Conservation (phyloP, 2,329 filamentous ascomycete genomes). For the Penicillium corylophilum region DNA sequence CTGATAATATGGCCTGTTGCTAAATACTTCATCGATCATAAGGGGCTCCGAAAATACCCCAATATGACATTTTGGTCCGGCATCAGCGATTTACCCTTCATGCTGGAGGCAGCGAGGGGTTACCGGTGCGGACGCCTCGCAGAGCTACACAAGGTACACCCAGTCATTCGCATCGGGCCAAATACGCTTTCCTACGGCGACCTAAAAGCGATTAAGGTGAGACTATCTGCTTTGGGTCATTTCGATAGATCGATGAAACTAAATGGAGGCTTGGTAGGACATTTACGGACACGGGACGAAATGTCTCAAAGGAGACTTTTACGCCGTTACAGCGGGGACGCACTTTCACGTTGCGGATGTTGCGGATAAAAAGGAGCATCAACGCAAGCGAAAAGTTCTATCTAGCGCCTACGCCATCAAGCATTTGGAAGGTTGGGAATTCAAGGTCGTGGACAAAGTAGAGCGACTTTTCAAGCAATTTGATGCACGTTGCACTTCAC, state of each 20-base stretch:
- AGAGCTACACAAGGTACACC: not conserved
- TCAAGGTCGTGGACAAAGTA: constrained; percentile 36
- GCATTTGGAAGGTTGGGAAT: constrained; percentile 10
- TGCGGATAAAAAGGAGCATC: constrained; percentile 6
- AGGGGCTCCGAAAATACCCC: constrained; percentile 2
- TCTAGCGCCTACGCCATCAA: constrained; percentile 5
- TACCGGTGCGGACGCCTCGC: not conserved
- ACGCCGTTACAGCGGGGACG: not conserved
- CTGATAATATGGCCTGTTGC: too few species aligned
- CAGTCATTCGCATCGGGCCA: not conserved
- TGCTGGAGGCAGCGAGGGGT: not conserved
- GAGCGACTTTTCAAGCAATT: constrained; percentile 34
- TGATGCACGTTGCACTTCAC: constrained; percentile 33
- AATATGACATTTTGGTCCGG: constrained; percentile 2
- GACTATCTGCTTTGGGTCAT: too few species aligned
- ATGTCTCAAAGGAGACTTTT: constrained; percentile 5
- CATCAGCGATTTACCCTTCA: not conserved
- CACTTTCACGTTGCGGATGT: constrained; percentile 11
- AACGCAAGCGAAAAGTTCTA: constrained; percentile 6
- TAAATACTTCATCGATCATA: too few species aligned
- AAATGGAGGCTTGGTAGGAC: too few species aligned
- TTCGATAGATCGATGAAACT: too few species aligned
- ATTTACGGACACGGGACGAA: constrained; percentile 4
- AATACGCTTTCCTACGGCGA: not conserved
- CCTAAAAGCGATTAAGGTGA: constrained; percentile 3